A percentile compares a stretch with the other conserved stretches of the same genome.
Evolutionary conservation across 2,329 filamentous ascomycete genomes (phyloP).

Genomic region (Calycina marina): DNA sequence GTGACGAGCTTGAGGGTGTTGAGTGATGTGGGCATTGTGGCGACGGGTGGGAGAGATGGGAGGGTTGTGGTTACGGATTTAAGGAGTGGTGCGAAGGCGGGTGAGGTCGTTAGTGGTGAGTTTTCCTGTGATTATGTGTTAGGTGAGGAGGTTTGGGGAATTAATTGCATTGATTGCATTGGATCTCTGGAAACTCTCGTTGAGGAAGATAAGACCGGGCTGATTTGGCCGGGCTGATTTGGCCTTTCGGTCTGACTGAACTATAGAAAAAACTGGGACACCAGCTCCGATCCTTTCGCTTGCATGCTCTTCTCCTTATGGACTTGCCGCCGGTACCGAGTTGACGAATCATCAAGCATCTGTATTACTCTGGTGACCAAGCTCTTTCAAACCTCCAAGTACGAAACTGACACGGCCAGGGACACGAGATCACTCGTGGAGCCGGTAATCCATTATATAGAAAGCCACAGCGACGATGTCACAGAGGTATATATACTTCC

Average conservation of each 20-base stretch:
- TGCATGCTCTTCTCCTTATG: constrained; percentile 40
- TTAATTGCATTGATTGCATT: too few species aligned
- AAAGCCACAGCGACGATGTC: constrained; percentile 54
- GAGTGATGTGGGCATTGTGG: constrained; percentile 32
- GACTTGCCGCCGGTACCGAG: constrained; percentile 61
- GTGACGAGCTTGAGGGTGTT: constrained; percentile 47
- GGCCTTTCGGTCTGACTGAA: too few species aligned
- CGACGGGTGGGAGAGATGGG: constrained; percentile 60
- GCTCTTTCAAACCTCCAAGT: too few species aligned
- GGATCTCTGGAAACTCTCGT: too few species aligned
- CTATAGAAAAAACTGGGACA: not conserved
- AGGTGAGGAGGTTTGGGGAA: not conserved
- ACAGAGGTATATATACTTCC: constrained; percentile 32
- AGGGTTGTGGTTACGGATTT: constrained; percentile 52
- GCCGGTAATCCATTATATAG: constrained; percentile 40
- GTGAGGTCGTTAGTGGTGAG: constrained; percentile 23
- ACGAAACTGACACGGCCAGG: constrained; percentile 26
- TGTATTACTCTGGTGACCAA: constrained; percentile 42
- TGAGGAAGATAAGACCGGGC: too few species aligned
- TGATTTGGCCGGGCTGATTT: too few species aligned
- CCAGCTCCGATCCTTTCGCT: constrained; percentile 45
- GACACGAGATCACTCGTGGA: constrained; percentile 37
- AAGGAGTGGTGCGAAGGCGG: constrained; percentile 33
- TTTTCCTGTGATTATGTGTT: constrained; percentile 1
- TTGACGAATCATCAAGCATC: constrained; percentile 47